These are phyloP conservation scores for Cercophora scortea DNA, from an alignment of 495 filamentous ascomycete genomes.

Conservation along the genomic window DNA sequence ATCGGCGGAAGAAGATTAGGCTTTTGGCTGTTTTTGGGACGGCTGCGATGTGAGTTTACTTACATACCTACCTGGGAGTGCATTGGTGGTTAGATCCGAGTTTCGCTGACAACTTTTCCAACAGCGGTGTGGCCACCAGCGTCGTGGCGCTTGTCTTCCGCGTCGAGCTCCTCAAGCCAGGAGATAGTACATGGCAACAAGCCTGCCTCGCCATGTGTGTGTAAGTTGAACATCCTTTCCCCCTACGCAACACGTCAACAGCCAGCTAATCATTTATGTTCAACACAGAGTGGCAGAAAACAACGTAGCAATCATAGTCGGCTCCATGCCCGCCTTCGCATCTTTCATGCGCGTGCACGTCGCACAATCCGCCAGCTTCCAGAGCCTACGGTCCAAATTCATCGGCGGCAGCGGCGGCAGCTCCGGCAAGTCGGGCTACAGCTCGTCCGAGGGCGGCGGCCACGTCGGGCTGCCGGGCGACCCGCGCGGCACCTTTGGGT, in stretches of 20 bases:
- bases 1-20: background rate
- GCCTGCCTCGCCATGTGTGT: background rate
- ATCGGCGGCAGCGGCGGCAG: background rate
- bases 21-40: slow-evolving; percentile 2
- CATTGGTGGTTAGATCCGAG: background rate
- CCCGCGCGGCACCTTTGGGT: background rate
- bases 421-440: background rate
- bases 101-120: background rate
- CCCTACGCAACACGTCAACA: background rate
- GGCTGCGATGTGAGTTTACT: slow-evolving; percentile 3
- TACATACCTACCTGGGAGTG: background rate
- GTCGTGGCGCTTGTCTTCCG: slow-evolving; percentile 2
- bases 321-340: slow-evolving; percentile 17
- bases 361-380: background rate
- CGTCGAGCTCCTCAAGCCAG: background rate
- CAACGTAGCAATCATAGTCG: slow-evolving; percentile 6
- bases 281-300: slow-evolving; percentile 5
- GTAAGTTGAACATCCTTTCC: background rate
- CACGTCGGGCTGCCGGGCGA: background rate
- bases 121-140: slow-evolving; percentile 4
- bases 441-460: background rate
- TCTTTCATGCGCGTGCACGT: background rate
- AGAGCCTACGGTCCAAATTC: background rate
- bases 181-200: background rate
- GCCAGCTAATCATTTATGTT: background rate